These are phyloP conservation scores for Neurospora tetraspora DNA, from an alignment of 495 filamentous ascomycete species.

Conservation along the genomic window DNA sequence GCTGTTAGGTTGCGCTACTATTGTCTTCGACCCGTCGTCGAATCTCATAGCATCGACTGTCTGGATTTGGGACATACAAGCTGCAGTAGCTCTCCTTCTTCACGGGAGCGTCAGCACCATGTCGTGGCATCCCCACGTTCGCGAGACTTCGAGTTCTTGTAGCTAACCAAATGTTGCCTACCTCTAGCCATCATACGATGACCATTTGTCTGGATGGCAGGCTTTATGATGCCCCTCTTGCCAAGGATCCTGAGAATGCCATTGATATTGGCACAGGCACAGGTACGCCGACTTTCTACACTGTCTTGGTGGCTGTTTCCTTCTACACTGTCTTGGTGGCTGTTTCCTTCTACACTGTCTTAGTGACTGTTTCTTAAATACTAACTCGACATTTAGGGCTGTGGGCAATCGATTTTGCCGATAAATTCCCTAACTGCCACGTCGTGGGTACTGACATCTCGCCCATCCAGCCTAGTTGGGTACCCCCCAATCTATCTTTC, in stretches of 20 bases:
- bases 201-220: slow-evolving; percentile 40
- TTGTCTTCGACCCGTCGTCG: no score
- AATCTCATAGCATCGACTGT: no score
- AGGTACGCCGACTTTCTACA: background rate
- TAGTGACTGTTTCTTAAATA: no score
- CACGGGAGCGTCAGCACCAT: no score
- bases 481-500: slow-evolving; percentile 47
- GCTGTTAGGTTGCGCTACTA: no score
- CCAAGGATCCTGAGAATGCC: slow-evolving; percentile 31
- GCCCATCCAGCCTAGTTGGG: slow-evolving; percentile 46
- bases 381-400: background rate
- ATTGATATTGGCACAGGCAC: slow-evolving; percentile 51
- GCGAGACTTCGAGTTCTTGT: no score
- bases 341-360: no score
- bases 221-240: slow-evolving; percentile 47
- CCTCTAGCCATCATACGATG: background rate
- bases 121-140: no score
- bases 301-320: no score
- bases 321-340: no score
- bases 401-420: background rate
- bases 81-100: no score
- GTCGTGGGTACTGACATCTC: slow-evolving; percentile 51
- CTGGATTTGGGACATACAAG: no score
- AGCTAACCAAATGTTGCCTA: background rate
- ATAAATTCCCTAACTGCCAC: slow-evolving; percentile 8